Evolutionary conservation across 805 yeast genomes (phyloP), one percentile per base, ranked within the genome.

Genomic region (Myxozyma neotropica): DNA sequence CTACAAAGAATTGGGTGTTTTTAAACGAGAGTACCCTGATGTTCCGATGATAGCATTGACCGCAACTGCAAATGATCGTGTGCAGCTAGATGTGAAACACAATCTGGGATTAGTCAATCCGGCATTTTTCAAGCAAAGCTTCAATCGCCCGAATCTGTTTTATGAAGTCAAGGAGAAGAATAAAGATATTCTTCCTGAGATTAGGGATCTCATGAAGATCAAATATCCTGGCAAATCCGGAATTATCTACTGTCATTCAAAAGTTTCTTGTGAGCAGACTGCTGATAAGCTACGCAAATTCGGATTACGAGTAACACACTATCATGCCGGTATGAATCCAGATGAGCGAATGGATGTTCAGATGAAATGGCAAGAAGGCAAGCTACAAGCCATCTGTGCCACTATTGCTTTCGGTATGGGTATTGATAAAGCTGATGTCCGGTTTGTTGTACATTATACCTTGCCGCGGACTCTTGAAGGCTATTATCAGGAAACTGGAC

Each of bases 351-450:
- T 82, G 21, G 64, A 72, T 2, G 83, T 90, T n/a, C 99, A 94
- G 73, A 76, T 76, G 23, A 77, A 75, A 33, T 94, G 99, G 99
- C 99, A 94, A 72, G 70, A 75, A 1, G 86, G 87, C 56, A 71
- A 73, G 21, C 75, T 86, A 23, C 87, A 86, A 70, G 87, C 92
- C 0, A 91, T 94, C 13, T 93, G 97, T 76, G 99, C 99, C 0
- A 94, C 99, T 0, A 88, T 94, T 68, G 99, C 99, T 0, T 94
- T 94, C 79, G 99, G 99, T 27, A 94, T 94, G 99, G 99, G 99
- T 49, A 93, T 94, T 57, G 99, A 94, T 74, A 94, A 94, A 72
- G 88, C 97, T 0, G 96, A 94, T 73, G 99, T 94, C 12, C 78
- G 99, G 48, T 92, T 81, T 76, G 98, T 94, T 2, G 84, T 89